A percentile compares a stretch with the other conserved stretches of the same genome.
phyloP scores from a whole-genome alignment of 1,284 basidiomycete species.

The Trametes polyzona region DNA sequence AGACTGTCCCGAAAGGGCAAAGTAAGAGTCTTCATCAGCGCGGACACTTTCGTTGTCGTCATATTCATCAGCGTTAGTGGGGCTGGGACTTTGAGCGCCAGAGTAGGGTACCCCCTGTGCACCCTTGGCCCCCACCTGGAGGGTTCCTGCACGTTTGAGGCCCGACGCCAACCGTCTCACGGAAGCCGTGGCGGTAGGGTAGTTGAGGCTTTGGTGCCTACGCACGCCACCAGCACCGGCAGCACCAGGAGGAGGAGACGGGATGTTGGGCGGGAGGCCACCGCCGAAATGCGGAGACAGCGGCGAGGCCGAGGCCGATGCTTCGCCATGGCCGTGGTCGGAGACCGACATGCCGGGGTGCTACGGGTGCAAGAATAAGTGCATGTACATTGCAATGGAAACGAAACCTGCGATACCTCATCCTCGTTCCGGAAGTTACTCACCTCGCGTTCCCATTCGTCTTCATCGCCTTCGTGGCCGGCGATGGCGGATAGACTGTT shows the following conservation, averaged over 20 bases:
- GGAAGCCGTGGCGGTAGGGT: conserved; percentile 55
- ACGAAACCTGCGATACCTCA: conserved; percentile 46
- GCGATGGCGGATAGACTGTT: conserved; percentile 82
- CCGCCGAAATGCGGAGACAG: conserved; percentile 61
- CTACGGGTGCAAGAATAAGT: conserved; percentile 1
- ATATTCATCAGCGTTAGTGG: conserved; percentile 61
- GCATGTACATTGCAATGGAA: not conserved
- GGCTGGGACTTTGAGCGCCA: conserved; percentile 43
- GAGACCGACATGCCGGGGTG: conserved; percentile 34
- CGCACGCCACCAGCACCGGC: conserved; percentile 69
- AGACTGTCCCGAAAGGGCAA: conserved; percentile 31
- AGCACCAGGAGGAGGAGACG: conserved; percentile 71
- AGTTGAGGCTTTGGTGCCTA: conserved; percentile 77
- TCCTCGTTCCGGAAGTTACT: conserved; percentile 62
- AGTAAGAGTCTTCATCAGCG: conserved; percentile 66
- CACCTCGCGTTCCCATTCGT: conserved; percentile 78
- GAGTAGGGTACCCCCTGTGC: conserved; percentile 31
- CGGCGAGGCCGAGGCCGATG: conserved; percentile 55
- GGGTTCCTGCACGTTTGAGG: conserved; percentile 75
- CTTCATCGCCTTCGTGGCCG: conserved; percentile 83
- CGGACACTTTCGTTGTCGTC: conserved; percentile 54
- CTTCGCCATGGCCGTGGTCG: conserved; percentile 57
- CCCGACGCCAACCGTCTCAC: conserved; percentile 53
- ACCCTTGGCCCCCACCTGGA: conserved; percentile 52
- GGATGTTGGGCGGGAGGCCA: conserved; percentile 46